These are phyloP conservation scores for Candida succiphila DNA, from an alignment of 805 yeast genomes.

Conservation along the genomic window DNA sequence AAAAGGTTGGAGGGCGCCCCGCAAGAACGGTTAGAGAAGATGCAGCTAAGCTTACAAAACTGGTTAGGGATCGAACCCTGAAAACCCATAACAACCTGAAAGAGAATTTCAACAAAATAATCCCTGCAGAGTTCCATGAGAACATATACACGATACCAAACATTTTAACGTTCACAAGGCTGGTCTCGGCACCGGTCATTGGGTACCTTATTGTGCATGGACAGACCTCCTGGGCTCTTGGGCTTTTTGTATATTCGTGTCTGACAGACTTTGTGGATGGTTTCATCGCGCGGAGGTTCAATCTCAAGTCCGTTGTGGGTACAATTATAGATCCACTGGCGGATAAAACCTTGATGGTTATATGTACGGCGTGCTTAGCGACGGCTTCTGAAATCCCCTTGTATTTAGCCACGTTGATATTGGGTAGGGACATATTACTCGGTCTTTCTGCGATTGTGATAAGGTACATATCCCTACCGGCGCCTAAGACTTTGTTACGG, in stretches of 20 bases:
- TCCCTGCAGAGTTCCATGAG: constrained; percentile 33
- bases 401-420: constrained; percentile 53
- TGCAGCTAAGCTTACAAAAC: constrained; percentile 11
- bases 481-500: constrained; percentile 62
- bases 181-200: constrained; percentile 74
- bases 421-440: constrained; percentile 76
- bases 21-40: constrained; percentile 9
- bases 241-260: constrained; percentile 75
- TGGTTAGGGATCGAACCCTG: constrained; percentile 8
- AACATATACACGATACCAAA: constrained; percentile 81
- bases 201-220: constrained; percentile 69
- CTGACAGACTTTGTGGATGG: constrained; percentile 92
- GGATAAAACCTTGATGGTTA: constrained; percentile 83
- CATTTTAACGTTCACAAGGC: constrained; percentile 68
- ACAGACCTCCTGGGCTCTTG: constrained; percentile 54
- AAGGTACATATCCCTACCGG: constrained; percentile 63
- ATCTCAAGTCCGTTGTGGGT: constrained; percentile 75
- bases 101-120: constrained; percentile 20
- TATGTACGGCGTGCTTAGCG: constrained; percentile 70
- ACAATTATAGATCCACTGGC: constrained; percentile 93
- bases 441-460: constrained; percentile 64
- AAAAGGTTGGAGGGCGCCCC: too few relatives aligned
- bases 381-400: constrained; percentile 62
- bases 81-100: constrained; percentile 8
- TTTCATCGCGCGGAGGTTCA: constrained; percentile 71